A percentile compares a stretch with the other conserved stretches of the same genome.
phyloP scores from a whole-genome alignment of 441 rosid species.

The Erodium trifolium region DNA sequence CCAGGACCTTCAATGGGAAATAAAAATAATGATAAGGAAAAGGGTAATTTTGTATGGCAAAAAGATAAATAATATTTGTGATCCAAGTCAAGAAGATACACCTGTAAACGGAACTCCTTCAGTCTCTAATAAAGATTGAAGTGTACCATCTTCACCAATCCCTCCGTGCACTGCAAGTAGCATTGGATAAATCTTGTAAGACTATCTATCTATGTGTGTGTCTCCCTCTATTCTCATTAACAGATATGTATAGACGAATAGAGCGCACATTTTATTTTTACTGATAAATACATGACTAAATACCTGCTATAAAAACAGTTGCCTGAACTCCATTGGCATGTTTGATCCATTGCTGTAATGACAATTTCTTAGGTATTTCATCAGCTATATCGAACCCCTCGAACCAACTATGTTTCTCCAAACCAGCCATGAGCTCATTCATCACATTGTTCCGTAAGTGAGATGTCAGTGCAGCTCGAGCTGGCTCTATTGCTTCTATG shows the following conservation, averaged over 20 bases:
- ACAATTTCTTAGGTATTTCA: constrained; percentile 45
- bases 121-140: constrained; percentile 70
- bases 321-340: constrained; percentile 61
- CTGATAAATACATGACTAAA: constrained; percentile 6
- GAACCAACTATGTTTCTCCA: constrained; percentile 65
- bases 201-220: background rate
- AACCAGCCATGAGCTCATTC: constrained; percentile 61
- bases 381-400: constrained; percentile 74
- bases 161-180: constrained; percentile 78
- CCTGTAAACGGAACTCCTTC: constrained; percentile 84
- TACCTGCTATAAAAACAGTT: constrained; percentile 88
- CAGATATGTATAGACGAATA: constrained; percentile 11
- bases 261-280: background rate
- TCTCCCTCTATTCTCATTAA: background rate
- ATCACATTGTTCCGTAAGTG: constrained; percentile 66
- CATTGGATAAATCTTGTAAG: constrained; percentile 19
- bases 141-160: constrained; percentile 93
- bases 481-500: constrained; percentile 77
- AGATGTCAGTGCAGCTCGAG: constrained; percentile 73
- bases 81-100: constrained; percentile 14
- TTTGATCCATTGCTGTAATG: constrained; percentile 68
- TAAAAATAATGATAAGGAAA: constrained; percentile 13
- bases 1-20: constrained; percentile 64
- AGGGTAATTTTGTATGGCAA: constrained; percentile 2
- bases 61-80: background rate